These are phyloP conservation scores for Hypoxylon fragiforme DNA, from an alignment of 495 filamentous ascomycete species.

Conservation along the genomic window DNA sequence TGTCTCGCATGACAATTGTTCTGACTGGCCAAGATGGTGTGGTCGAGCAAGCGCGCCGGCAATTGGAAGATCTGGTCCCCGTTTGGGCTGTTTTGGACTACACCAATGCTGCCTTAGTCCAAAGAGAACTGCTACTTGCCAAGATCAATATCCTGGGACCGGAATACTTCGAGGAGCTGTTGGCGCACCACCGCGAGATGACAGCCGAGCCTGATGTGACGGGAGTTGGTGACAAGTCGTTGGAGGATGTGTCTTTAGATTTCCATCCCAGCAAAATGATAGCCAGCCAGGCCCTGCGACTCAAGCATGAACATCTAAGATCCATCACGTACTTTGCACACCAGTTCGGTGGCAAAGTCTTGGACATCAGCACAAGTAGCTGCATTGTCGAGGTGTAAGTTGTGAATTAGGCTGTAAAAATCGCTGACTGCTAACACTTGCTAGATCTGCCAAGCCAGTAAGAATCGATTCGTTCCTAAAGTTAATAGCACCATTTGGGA, in stretches of 20 bases:
- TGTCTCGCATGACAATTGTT: slow-evolving; percentile 98
- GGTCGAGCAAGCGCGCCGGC: slow-evolving; percentile 93
- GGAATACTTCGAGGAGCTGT: slow-evolving; percentile 95
- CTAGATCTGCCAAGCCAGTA: slow-evolving; percentile 84
- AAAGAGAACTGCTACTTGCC: slow-evolving; percentile 92
- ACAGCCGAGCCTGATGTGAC: slow-evolving; percentile 45
- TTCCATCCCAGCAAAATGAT: slow-evolving; percentile 88
- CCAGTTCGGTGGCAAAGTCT: slow-evolving; percentile 95
- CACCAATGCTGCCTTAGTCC: slow-evolving; percentile 87
- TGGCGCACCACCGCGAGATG: slow-evolving; percentile 88
- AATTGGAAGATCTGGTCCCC: slow-evolving; percentile 94
- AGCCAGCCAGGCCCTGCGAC: slow-evolving; percentile 81
- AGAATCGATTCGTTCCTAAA: slow-evolving; percentile 98
- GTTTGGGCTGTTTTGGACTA: slow-evolving; percentile 99
- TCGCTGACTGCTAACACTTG: slow-evolving; percentile 17
- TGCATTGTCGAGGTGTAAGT: slow-evolving; percentile 97
- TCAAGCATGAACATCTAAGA: slow-evolving; percentile 96
- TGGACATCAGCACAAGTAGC: slow-evolving; percentile 97
- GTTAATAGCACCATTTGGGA: slow-evolving; percentile 91
- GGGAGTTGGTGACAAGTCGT: slow-evolving; percentile 39
- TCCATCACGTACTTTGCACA: slow-evolving; percentile 93
- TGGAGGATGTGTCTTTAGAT: slow-evolving; percentile 56
- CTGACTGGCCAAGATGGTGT: slow-evolving; percentile 94
- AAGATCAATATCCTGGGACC: slow-evolving; percentile 95
- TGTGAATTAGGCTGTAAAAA: not conserved